Evolutionary conservation across 2,329 filamentous ascomycete genomes (phyloP), one percentile per base, ranked within the genome.

Genomic region (Penicillium janthinellum): DNA sequence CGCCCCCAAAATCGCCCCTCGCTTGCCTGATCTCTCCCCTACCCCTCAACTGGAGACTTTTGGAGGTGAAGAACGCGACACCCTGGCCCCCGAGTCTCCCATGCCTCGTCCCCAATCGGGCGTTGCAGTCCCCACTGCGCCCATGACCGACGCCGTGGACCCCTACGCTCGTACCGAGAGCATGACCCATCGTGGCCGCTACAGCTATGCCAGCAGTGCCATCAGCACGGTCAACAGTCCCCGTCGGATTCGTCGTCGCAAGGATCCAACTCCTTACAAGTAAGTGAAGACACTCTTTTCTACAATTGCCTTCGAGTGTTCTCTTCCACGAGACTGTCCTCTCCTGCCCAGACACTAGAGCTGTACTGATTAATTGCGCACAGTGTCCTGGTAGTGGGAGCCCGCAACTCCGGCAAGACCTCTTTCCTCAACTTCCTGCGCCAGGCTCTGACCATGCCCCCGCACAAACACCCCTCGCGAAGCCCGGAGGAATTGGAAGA

Each of bases 251-350:
- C 88, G 95, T 70, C 90, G 94, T 81, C 89, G 95, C 81, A 98
- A 96, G 83, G 95, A 99, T 73, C 95, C 95, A 8, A 97, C 94
- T 11, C 92, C 95, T 0, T 96, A 98, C 86, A 99, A 99, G 94
- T 98, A 82, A 85, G 92, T 85, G n/a, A 8, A 57, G 45, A 64
- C 44, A 4, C 31, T 12, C 15, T 12, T 7, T 7, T 39, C 17
- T 39, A 0, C 49, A 2, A 38, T 38, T 25, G 7, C 14, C 34
- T n/a, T 20, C 11, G 11, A 10, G 3, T 4, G 6, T 12, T 17
- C 12, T 5, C 15, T 28, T 34, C 31, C 4, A 28, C 17, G 31
- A 6, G 25, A 20, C 3, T 14, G 5, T 12, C 34, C 49, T 22
- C n/a, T 14, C 10, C 49, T 37, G 5, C 47, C 47, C 14, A 28